Base-by-base conservation (phyloP, 179 eudicot genomes). In the Carnegiea gigantea region DNA sequence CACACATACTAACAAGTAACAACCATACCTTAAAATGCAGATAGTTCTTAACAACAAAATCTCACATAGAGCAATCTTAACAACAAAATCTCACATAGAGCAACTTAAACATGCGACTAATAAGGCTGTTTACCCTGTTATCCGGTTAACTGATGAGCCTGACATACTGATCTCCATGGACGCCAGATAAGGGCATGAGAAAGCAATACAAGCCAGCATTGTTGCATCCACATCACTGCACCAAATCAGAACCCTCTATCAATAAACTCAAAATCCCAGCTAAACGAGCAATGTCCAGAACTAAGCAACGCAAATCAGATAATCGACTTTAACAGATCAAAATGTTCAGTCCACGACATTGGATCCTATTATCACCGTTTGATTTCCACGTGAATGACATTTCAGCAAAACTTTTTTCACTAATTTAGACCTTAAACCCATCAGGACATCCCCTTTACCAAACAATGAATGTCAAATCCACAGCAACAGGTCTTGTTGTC, bases 211-310 rank as follows among this genome's bases (percentile, higher is more conserved):
- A 60, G 99, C 99, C 82, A 96, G 85, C 91, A 93, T 85, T 44
- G 98, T 96, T 53, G 99, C 91, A 84, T 95, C 98, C 84, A 93
- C 78, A 79, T 96, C 97, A 89, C 99, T 96, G 97, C 91, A 94
- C 85, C 46, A 17, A 30, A 67, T 33, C 57, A 73, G 6, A 79
- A 38, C 73, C 75, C 21, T 30, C 75, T 4, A 6, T 76, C 40
- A 60, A 46, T 15, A 59, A 64, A 70, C 28, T 49, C 70, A 24
- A 77, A 77, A 36, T 43, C 28, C 46, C 24, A 53, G 33, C 67
- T 78, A 26, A 65, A 17, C 44, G 36, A 33, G 21, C 71, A 33
- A 54, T 8, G 49, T 24, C 75, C 36, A 57, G 14, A 5, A 53
- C 14, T 30, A 71, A 51, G 40, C 49, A 38, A 38, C n/a, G 30